These are phyloP conservation scores for Platanthera guangdongensis DNA, from an alignment of 106 monocot species.

Conservation along the genomic window DNA sequence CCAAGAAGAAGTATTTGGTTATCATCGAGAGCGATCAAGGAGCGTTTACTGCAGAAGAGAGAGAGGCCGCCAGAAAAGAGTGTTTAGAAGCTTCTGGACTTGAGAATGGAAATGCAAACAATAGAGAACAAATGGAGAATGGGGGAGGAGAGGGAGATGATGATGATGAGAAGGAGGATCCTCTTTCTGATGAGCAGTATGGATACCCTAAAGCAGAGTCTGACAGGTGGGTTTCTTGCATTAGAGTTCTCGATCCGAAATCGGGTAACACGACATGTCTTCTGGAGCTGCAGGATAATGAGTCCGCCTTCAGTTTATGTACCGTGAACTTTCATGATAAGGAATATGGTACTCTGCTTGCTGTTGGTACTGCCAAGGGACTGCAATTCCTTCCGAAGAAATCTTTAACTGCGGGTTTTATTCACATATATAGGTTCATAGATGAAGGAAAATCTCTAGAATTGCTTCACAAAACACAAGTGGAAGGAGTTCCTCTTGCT, in stretches of 20 bases:
- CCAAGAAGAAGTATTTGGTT: constrained; percentile 62
- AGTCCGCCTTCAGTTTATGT: constrained; percentile 89
- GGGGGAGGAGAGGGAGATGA: constrained; percentile 33
- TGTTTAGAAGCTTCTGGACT: constrained; percentile 60
- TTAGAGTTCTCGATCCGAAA: constrained; percentile 85
- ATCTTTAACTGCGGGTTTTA: constrained; percentile 49
- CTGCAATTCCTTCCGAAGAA: constrained; percentile 84
- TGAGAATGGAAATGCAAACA: constrained; percentile 77
- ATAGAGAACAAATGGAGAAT: constrained; percentile 52
- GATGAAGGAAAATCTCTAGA: constrained; percentile 86
- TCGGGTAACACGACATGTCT: constrained; percentile 66
- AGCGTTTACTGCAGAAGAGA: constrained; percentile 89
- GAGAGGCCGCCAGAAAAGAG: constrained; percentile 81
- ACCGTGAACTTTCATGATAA: constrained; percentile 98
- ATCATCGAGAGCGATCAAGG: constrained; percentile 95
- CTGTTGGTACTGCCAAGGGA: constrained; percentile 87
- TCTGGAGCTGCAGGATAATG: constrained; percentile 88
- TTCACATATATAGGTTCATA: constrained; percentile 93
- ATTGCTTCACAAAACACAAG: constrained; percentile 90
- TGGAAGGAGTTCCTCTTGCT: constrained; percentile 86
- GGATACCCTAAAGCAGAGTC: constrained; percentile 91
- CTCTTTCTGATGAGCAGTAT: constrained; percentile 89
- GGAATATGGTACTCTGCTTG: constrained; percentile 83
- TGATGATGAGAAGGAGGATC: constrained; percentile 66
- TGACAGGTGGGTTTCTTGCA: constrained; percentile 94